These are phyloP conservation scores for Apiotrichum porosum DNA, from an alignment of 1,284 basidiomycete species.

Conservation along the genomic window DNA sequence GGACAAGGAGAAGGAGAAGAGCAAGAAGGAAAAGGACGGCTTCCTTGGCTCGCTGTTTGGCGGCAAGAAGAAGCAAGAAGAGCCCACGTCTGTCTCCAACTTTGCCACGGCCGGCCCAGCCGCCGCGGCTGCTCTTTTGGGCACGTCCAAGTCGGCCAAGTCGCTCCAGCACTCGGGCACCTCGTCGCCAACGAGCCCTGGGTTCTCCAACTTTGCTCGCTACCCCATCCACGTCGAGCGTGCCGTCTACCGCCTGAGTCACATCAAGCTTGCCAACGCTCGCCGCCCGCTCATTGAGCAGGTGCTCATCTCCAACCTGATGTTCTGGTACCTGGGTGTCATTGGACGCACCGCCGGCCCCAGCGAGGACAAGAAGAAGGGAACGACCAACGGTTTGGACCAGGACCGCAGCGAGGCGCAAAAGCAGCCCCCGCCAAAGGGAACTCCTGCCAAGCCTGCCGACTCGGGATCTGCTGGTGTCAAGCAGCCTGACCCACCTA, in stretches of 20 bases:
- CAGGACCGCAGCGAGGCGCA: conserved; percentile 35
- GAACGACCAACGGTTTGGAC: conserved; percentile 45
- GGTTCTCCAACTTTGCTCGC: conserved; percentile 61
- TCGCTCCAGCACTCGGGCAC: conserved; percentile 40
- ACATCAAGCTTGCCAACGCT: conserved; percentile 98
- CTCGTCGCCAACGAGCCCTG: conserved; percentile 56
- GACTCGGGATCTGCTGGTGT: conserved; percentile 35
- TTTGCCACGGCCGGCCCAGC: conserved; percentile 65
- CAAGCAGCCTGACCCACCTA: conserved; percentile 49
- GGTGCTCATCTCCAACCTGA: conserved; percentile 95
- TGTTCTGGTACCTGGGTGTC: conserved; percentile 99
- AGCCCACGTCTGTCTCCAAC: conserved; percentile 51
- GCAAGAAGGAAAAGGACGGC: conserved; percentile 63
- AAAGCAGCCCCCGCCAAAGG: conserved; percentile 43
- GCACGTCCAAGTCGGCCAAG: conserved; percentile 72
- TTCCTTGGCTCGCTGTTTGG: conserved; percentile 88
- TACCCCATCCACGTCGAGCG: conserved; percentile 98
- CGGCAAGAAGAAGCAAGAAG: conserved; percentile 71
- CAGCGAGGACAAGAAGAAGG: conserved; percentile 48
- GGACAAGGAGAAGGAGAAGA: conserved; percentile 67
- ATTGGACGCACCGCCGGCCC: conserved; percentile 65
- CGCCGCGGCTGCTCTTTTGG: conserved; percentile 72
- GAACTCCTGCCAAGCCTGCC: conserved; percentile 38
- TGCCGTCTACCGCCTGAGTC: conserved; percentile 92
- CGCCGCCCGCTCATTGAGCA: conserved; percentile 94